Conservation (phyloP, 1,284 basidiomycete genomes). For the Phellinidium pouzarii region DNA sequence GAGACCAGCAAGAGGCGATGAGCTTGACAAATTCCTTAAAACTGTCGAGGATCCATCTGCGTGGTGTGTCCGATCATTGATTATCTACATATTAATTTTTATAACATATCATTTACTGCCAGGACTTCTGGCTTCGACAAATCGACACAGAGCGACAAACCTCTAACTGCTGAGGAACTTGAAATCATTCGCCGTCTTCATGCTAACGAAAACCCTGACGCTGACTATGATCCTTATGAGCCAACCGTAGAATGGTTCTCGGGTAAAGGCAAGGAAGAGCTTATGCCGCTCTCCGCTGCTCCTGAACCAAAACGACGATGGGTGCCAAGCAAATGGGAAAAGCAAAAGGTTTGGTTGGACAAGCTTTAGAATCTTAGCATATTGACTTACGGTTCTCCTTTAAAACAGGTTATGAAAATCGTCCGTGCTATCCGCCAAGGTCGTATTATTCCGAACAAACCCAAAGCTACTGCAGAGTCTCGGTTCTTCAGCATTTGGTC, state of each 20-base stretch:
- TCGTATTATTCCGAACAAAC: slow-evolving; percentile 86
- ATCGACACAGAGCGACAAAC: slow-evolving; percentile 79
- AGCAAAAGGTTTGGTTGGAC: slow-evolving; percentile 79
- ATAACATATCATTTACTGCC: slow-evolving; percentile 9
- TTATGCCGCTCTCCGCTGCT: slow-evolving; percentile 86
- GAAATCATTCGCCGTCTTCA: slow-evolving; percentile 93
- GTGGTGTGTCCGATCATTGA: slow-evolving; percentile 51
- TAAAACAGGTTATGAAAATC: slow-evolving; percentile 91
- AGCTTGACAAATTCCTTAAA: slow-evolving; percentile 93
- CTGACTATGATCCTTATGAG: slow-evolving; percentile 86
- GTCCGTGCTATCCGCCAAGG: slow-evolving; percentile 97
- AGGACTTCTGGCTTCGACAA: slow-evolving; percentile 95
- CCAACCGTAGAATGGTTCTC: slow-evolving; percentile 97
- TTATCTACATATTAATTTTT: slow-evolving; percentile 2
- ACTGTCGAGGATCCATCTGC: slow-evolving; percentile 89
- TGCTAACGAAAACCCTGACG: slow-evolving; percentile 88
- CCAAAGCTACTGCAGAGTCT: slow-evolving; percentile 66
- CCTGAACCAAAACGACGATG: slow-evolving; percentile 97
- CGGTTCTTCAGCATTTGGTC: slow-evolving; percentile 92
- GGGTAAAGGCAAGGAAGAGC: slow-evolving; percentile 88
- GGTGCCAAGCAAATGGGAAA: slow-evolving; percentile 99
- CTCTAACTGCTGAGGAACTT: slow-evolving; percentile 86
- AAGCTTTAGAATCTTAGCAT: neutral
- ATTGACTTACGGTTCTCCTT: neutral
- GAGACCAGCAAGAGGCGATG: slow-evolving; percentile 92